These are phyloP conservation scores for Umbelopsis ramanniana DNA, from an alignment of 192 early-diverging fungal genomes.

Conservation along the genomic window DNA sequence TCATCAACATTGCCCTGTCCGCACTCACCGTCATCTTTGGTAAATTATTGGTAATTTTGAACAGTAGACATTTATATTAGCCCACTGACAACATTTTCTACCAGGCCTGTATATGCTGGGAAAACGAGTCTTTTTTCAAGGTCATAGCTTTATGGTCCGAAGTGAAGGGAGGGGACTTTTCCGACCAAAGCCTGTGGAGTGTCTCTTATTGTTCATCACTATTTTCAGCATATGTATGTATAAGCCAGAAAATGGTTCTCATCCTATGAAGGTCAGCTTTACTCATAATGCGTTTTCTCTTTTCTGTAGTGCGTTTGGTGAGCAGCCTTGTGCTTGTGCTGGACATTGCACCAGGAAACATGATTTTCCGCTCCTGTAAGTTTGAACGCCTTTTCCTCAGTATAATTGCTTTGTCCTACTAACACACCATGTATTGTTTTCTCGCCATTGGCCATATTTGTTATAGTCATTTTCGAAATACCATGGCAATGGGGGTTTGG, in stretches of 20 bases:
- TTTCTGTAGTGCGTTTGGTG: constrained; percentile 27
- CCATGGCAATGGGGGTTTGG: constrained; percentile 37
- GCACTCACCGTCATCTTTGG: constrained; percentile 28
- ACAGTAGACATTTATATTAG: not conserved
- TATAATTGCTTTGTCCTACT: not conserved
- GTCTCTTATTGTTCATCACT: constrained; percentile 20
- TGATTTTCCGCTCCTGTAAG: constrained; percentile 33
- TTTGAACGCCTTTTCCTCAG: not conserved
- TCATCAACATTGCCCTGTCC: constrained; percentile 18
- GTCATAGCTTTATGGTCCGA: constrained; percentile 27
- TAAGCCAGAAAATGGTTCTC: not conserved
- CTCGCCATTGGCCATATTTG: not conserved
- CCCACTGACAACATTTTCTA: constrained; percentile 4
- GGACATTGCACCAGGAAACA: constrained; percentile 27
- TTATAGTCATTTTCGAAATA: constrained; percentile 33
- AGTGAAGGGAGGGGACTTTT: constrained; percentile 23
- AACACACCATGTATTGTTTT: not conserved
- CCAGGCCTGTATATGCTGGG: constrained; percentile 24
- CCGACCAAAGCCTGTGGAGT: constrained; percentile 36
- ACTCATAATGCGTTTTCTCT: not conserved
- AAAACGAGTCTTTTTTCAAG: constrained; percentile 27
- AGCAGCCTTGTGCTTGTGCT: constrained; percentile 26
- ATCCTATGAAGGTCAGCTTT: no score
- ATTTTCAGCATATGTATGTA: constrained; percentile 34
- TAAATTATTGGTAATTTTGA: not conserved